Percentiles rank a stretch among this genome's conserved stretches.
These are phyloP conservation scores for Aspergillus homomorphus DNA, from an alignment of 495 filamentous ascomycete genomes.

Conservation along the genomic window DNA sequence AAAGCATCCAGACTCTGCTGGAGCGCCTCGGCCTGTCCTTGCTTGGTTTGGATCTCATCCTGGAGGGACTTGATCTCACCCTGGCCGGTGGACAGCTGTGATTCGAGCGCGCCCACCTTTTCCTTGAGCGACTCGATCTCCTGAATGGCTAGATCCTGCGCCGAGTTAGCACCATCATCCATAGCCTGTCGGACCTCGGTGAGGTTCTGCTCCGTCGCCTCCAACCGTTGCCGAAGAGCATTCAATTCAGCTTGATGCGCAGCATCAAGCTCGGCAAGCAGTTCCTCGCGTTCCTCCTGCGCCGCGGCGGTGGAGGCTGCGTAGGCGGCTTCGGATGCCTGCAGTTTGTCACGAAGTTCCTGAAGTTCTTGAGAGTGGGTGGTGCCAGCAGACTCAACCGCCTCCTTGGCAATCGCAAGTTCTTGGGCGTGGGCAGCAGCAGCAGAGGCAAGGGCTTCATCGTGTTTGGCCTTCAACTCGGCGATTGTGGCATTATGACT, in stretches of 20 bases:
- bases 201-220: constrained; percentile 33
- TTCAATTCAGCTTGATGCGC: constrained; percentile 38
- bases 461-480: constrained; percentile 37
- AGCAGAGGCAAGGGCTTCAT: constrained; percentile 30
- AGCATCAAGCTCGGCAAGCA: constrained; percentile 35
- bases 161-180: constrained; percentile 36
- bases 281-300: constrained; percentile 28
- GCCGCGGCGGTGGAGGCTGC: constrained; percentile 6
- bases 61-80: constrained; percentile 43
- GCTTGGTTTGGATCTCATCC: constrained; percentile 39
- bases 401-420: constrained; percentile 32
- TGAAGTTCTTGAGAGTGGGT: constrained; percentile 40
- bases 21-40: constrained; percentile 35
- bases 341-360: constrained; percentile 39
- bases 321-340: constrained; percentile 29
- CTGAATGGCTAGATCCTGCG: constrained; percentile 36
- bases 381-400: constrained; percentile 30
- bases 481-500: constrained; percentile 36
- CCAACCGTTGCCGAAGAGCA: constrained; percentile 32
- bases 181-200: constrained; percentile 32
- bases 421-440: constrained; percentile 35
- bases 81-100: constrained; percentile 34
- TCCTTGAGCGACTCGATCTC: constrained; percentile 44
- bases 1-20: constrained; percentile 35
- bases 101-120: constrained; percentile 40